Conservation (phyloP, 164 flowering plant genomes). For the Vitis cinerea region DNA sequence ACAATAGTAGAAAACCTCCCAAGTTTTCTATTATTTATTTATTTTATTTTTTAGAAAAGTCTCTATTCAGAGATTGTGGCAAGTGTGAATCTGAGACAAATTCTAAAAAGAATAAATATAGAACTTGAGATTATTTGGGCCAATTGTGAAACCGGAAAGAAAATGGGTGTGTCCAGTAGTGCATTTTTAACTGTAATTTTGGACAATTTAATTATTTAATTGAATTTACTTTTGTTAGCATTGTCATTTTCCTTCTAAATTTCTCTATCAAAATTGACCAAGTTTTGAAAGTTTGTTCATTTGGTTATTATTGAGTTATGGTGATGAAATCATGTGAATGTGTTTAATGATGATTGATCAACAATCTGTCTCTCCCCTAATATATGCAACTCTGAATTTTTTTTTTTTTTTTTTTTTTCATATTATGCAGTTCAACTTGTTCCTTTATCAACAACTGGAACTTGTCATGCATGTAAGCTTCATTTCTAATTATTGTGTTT, state of each 20-base stretch:
- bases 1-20: too few relatives aligned
- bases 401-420: neutral
- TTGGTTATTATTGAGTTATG: neutral
- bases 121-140: neutral
- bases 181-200: neutral
- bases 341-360: too few relatives aligned
- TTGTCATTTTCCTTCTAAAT: neutral
- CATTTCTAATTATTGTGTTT: conserved; percentile 9
- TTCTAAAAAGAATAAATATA: neutral
- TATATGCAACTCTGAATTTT: too few relatives aligned
- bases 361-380: too few relatives aligned
- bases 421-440: neutral
- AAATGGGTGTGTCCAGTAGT: neutral
- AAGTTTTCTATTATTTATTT: too few relatives aligned
- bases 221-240: neutral
- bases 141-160: neutral
- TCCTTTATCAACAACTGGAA: too few relatives aligned
- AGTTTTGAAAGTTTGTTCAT: neutral
- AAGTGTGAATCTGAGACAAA: too few relatives aligned
- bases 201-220: neutral
- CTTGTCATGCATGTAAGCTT: neutral
- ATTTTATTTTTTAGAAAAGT: too few relatives aligned
- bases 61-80: too few relatives aligned
- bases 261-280: neutral
- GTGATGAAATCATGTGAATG: too few relatives aligned